phyloP scores from a whole-genome alignment of 2,329 filamentous ascomycete species.

The Beauveria varroae region DNA sequence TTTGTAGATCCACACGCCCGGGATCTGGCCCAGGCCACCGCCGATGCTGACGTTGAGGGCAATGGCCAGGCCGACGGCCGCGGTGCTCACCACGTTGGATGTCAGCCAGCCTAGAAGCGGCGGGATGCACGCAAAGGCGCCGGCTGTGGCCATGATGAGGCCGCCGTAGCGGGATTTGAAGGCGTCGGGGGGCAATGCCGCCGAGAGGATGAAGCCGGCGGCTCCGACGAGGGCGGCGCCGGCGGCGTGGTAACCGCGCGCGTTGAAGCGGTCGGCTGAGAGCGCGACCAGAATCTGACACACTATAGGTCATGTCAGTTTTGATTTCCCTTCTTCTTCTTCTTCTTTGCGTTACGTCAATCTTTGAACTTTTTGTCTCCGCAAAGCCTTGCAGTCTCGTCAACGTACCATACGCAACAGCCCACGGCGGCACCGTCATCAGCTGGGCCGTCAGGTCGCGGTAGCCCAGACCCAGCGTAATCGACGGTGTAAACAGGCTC shows the following conservation, averaged over 20 bases:
- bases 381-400: no score
- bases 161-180: conserved; percentile 60
- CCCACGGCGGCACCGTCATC: conserved; percentile 60
- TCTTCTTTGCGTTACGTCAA: no score
- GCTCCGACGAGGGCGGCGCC: conserved; percentile 36
- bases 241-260: conserved; percentile 38
- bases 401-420: conserved; percentile 44
- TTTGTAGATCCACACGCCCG: conserved; percentile 69
- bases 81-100: conserved; percentile 58
- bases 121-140: conserved; percentile 62
- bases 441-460: conserved; percentile 50
- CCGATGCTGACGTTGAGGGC: conserved; percentile 61
- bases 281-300: conserved; percentile 40
- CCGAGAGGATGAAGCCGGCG: conserved; percentile 51
- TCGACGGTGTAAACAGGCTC: conserved; percentile 55
- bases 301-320: conserved; percentile 18
- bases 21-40: conserved; percentile 62
- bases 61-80: conserved; percentile 59
- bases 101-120: conserved; percentile 65
- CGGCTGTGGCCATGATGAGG: conserved; percentile 58
- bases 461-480: conserved; percentile 47
- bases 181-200: conserved; percentile 50
- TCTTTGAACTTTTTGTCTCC: no score
- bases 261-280: conserved; percentile 57
- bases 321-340: not conserved